A percentile compares a stretch with the other conserved stretches of the same genome.
These are phyloP conservation scores for Candida sanyiensis DNA, from an alignment of 805 yeast species.

Conservation along the genomic window DNA sequence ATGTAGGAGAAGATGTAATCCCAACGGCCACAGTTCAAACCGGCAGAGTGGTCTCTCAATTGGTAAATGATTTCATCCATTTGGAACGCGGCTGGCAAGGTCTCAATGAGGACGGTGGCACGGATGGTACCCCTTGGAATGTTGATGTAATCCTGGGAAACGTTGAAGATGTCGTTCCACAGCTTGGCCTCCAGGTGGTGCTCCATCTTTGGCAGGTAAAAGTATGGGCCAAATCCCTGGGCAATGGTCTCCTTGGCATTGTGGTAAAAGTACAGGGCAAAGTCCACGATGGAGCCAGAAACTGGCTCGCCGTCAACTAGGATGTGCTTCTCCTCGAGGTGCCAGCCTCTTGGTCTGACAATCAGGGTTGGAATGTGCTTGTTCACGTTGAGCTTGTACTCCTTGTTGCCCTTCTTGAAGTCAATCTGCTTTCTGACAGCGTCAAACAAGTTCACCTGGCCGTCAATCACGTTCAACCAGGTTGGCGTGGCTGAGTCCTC, in stretches of 20 bases:
- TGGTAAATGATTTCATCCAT: slow-evolving; percentile 80
- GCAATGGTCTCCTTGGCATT: slow-evolving; percentile 59
- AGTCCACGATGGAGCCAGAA: slow-evolving; percentile 75
- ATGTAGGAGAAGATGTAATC: slow-evolving; percentile 81
- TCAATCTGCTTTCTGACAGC: slow-evolving; percentile 66
- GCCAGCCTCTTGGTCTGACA: slow-evolving; percentile 89
- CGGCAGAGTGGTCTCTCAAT: slow-evolving; percentile 71
- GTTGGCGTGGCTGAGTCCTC: slow-evolving; percentile 88
- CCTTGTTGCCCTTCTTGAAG: slow-evolving; percentile 39
- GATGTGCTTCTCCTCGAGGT: slow-evolving; percentile 69
- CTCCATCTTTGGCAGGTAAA: slow-evolving; percentile 81
- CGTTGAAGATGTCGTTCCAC: slow-evolving; percentile 78
- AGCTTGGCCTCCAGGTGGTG: slow-evolving; percentile 77
- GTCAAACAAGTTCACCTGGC: slow-evolving; percentile 74
- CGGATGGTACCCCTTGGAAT: slow-evolving; percentile 73
- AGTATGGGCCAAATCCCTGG: slow-evolving; percentile 75
- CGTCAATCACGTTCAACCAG: slow-evolving; percentile 73
- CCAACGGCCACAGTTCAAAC: slow-evolving; percentile 88
- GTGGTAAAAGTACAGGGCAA: slow-evolving; percentile 72
- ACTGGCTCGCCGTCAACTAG: slow-evolving; percentile 69
- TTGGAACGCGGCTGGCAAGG: slow-evolving; percentile 80
- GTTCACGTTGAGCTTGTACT: slow-evolving; percentile 26
- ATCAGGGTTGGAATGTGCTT: slow-evolving; percentile 70
- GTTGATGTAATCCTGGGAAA: slow-evolving; percentile 65
- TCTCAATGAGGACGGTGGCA: slow-evolving; percentile 78